These are phyloP conservation scores for Gomphus bonarii DNA, from an alignment of 1,284 basidiomycete species.

Conservation along the genomic window DNA sequence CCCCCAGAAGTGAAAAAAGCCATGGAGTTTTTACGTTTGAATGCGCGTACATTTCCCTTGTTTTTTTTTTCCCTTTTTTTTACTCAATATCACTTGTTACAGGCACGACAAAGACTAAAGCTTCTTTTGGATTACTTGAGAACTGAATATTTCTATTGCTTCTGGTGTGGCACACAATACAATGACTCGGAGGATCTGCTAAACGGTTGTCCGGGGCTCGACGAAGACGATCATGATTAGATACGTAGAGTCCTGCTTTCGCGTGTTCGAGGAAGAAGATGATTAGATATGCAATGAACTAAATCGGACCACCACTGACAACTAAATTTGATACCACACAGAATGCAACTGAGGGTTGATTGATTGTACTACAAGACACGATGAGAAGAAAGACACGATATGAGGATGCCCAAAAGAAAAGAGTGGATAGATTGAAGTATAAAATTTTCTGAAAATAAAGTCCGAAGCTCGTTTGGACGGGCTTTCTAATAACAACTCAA, in stretches of 20 bases:
- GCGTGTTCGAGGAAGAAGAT: too few relatives aligned
- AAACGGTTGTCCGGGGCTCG: constrained; percentile 59
- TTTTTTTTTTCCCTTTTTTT: not conserved
- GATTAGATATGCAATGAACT: not conserved
- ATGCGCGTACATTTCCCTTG: constrained; percentile 30
- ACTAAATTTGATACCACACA: not conserved
- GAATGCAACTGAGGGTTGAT: not conserved
- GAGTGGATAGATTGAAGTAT: too few relatives aligned
- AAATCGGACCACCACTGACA: not conserved
- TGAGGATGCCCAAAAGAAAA: too few relatives aligned
- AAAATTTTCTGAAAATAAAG: not conserved
- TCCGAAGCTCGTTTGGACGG: not conserved
- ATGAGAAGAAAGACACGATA: too few relatives aligned
- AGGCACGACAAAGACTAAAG: constrained; percentile 62
- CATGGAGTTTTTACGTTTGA: constrained; percentile 52
- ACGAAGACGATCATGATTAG: constrained; percentile 72
- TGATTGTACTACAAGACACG: constrained; percentile 1
- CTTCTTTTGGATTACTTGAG: constrained; percentile 68
- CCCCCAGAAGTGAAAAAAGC: constrained; percentile 55
- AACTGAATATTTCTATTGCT: constrained; percentile 63
- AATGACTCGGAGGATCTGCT: constrained; percentile 49
- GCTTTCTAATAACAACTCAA: not conserved
- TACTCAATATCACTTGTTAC: not conserved
- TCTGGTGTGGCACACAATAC: constrained; percentile 81
- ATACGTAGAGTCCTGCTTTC: not conserved